Conservation (phyloP, 2,329 filamentous ascomycete genomes). For the Hypoxylon sp. region DNA sequence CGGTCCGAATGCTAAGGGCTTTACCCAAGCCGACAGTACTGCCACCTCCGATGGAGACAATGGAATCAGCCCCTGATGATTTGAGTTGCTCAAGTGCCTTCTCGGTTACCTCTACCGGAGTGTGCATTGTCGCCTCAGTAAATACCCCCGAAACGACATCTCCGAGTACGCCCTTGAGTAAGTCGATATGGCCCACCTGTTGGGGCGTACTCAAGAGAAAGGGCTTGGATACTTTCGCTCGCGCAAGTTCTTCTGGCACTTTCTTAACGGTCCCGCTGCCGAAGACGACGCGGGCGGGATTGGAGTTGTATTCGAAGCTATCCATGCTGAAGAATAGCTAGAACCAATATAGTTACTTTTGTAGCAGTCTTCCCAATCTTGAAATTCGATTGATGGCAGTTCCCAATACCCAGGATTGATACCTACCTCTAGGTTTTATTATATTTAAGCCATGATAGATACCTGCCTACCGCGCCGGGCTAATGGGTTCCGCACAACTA, state of each 20-base stretch:
- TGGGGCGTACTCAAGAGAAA: conserved; percentile 70
- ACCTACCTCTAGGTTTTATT: conserved; percentile 4
- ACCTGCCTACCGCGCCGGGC: conserved; percentile 23
- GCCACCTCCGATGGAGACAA: conserved; percentile 73
- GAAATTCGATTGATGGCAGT: not conserved
- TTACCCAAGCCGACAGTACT: conserved; percentile 75
- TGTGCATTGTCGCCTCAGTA: conserved; percentile 73
- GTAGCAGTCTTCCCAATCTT: not conserved
- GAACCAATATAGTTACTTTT: not conserved
- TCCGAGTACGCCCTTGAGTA: conserved; percentile 40
- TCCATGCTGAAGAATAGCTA: conserved; percentile 57
- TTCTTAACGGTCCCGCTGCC: conserved; percentile 68
- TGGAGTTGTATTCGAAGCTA: conserved; percentile 69
- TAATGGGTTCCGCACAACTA: conserved; percentile 24
- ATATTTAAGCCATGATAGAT: conserved; percentile 2
- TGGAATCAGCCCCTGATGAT: conserved; percentile 64
- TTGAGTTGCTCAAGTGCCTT: conserved; percentile 66
- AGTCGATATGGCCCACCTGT: conserved; percentile 61
- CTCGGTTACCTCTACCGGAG: conserved; percentile 61
- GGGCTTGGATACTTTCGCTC: conserved; percentile 65
- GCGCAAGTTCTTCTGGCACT: conserved; percentile 59
- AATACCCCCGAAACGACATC: conserved; percentile 59
- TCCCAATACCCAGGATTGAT: not conserved
- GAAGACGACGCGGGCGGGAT: conserved; percentile 68
- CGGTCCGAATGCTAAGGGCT: conserved; percentile 68